Evolutionary conservation across 495 filamentous ascomycete genomes (phyloP), one percentile per base, ranked within the genome.

Genomic region (Penicillium cinerascens): DNA sequence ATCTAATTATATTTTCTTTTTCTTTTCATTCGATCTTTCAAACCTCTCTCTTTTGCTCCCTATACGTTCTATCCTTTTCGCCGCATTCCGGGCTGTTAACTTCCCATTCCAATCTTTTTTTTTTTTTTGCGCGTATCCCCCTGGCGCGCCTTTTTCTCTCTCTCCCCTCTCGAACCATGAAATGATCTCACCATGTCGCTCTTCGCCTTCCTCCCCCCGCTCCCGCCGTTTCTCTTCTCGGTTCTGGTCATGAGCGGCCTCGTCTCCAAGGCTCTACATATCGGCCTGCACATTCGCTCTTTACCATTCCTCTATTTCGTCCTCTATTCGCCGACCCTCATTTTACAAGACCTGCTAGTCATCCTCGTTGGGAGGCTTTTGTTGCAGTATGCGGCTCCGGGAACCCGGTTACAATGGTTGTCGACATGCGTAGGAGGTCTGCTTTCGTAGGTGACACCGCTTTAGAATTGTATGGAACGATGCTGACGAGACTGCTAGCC

Each of bases 301-400:
- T 35, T 73, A 38, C 70, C 70, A 0, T 63, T 72, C 43, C 60
- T 73, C 38, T 65, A 70, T 38, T 64, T 73, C 49, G 58, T 70
- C 6, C 55, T 73, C 25, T 73, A 69, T 38, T 59, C 64, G 29
- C 69, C 70, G 0, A 73, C 70, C 1, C 64, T 73, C 15, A 41
- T 72, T 50, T 44, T 73, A 23, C 68, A 53, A 1, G 70, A 73
- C 48, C 35, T 73, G 7, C 20, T 73, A 0, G 66, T 73, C 5
- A 72, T 73, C n/a, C 42, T 53, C 8, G 49, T 56, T 18, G 54
- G 41, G 9, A 65, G 69, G 2, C 21, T 68, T 7, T 51, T 73
- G 42, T 54, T 73, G 16, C 60, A 62, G 33, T 61, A 49, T 16
- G 53, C 55, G 8, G 21, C 47, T 2, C 66, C 66, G 8, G 64